A percentile compares a stretch with the other conserved stretches of the same genome.
Evolutionary conservation across 306 rosid genomes (phyloP).

Genomic region (Coriaria nepalensis): DNA sequence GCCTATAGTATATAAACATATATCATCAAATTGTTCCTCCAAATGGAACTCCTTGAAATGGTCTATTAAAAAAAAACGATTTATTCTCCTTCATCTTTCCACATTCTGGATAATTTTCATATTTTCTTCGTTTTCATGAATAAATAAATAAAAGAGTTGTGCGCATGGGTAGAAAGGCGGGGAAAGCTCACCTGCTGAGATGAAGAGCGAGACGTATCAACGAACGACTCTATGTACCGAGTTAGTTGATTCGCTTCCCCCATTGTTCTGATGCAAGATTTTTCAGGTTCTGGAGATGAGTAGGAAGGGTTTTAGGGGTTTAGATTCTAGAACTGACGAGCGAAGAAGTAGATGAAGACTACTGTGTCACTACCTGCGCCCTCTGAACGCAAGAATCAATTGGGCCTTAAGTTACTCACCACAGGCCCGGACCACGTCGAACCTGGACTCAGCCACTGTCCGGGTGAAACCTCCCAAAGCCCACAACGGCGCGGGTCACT

Average conservation of each 20-base stretch:
- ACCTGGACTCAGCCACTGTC: neutral
- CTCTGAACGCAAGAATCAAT: no score
- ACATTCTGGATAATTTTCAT: neutral
- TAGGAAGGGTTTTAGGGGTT: constrained; percentile 27
- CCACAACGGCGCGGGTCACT: no score
- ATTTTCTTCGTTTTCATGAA: no score
- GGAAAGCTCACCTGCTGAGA: constrained; percentile 43
- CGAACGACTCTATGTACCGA: constrained; percentile 56
- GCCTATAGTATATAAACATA: constrained; percentile 33
- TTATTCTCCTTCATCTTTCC: neutral
- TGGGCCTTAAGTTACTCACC: no score
- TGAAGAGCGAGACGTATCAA: constrained; percentile 50
- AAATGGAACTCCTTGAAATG: neutral
- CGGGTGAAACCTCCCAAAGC: neutral
- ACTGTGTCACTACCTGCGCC: no score
- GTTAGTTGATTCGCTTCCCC: constrained; percentile 36
- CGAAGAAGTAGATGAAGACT: no score
- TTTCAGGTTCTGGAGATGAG: neutral
- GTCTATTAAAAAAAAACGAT: neutral
- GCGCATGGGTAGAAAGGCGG: neutral
- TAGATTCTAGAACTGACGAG: no score
- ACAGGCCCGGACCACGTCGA: neutral
- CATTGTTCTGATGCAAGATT: constrained; percentile 23
- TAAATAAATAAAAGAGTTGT: no score
- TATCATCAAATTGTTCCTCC: constrained; percentile 2